A percentile compares a stretch with the other conserved stretches of the same genome.
phyloP scores from a whole-genome alignment of 2,329 filamentous ascomycete species.

The Fusarium succisae region DNA sequence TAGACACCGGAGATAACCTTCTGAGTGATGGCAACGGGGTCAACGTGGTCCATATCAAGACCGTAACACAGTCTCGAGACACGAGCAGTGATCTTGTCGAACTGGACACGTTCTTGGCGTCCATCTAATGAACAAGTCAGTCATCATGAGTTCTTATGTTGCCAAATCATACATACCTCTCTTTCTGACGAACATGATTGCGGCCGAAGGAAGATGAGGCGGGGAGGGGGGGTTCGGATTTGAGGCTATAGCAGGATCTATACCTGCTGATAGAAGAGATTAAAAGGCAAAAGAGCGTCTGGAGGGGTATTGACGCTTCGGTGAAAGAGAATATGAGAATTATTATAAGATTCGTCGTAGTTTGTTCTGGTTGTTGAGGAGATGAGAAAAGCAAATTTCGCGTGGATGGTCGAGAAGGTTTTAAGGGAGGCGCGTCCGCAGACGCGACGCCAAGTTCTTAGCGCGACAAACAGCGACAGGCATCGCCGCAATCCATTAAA shows the following conservation, averaged over 20 bases:
- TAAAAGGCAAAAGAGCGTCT: constrained; percentile 37
- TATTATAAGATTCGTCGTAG: constrained; percentile 23
- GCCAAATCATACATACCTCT: constrained; percentile 59
- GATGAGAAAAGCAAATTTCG: constrained; percentile 39
- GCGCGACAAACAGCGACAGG: constrained; percentile 44
- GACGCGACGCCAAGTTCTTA: constrained; percentile 49
- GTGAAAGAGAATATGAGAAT: constrained; percentile 23
- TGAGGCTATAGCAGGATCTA: constrained; percentile 36
- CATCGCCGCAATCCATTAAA: constrained; percentile 43
- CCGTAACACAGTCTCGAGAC: constrained; percentile 98
- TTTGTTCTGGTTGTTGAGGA: constrained; percentile 37
- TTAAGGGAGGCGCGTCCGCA: constrained; percentile 51
- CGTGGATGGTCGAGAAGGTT: constrained; percentile 45
- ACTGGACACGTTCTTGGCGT: constrained; percentile 99
- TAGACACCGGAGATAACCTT: constrained; percentile 99
- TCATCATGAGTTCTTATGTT: neutral
- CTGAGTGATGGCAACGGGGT: constrained; percentile 97
- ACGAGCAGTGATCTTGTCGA: constrained; percentile 99
- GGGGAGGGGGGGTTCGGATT: constrained; percentile 32
- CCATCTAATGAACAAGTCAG: constrained; percentile 73
- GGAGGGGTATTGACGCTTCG: constrained; percentile 19
- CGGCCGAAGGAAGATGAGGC: constrained; percentile 33
- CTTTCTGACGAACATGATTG: constrained; percentile 71
- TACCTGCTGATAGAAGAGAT: constrained; percentile 39
- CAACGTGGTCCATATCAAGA: constrained; percentile 92